Conservation (phyloP, 2,329 filamentous ascomycete species). For the Sporothrix protearum region DNA sequence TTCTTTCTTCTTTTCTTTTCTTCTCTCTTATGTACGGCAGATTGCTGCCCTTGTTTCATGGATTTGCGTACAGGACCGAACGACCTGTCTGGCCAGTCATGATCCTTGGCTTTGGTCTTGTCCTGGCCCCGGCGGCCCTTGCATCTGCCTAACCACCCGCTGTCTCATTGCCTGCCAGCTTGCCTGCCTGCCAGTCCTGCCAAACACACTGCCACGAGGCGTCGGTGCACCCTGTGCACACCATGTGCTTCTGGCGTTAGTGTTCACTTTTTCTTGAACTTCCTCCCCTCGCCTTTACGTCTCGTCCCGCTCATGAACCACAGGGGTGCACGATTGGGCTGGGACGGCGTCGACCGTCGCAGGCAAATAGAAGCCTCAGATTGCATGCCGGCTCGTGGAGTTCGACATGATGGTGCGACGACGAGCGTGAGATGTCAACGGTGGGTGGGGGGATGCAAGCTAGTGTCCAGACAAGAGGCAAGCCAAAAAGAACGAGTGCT, state of each 20-base stretch:
- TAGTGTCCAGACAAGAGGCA: background rate
- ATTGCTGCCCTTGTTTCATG: slow-evolving; percentile 11
- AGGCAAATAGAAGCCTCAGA: background rate
- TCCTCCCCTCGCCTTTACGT: no score
- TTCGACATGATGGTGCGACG: background rate
- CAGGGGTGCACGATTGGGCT: background rate
- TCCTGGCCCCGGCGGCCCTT: background rate
- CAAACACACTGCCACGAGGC: slow-evolving; percentile 6
- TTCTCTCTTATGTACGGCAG: no score
- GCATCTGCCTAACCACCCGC: background rate
- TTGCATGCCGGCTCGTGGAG: background rate
- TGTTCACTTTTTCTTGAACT: background rate
- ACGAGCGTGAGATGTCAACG: background rate
- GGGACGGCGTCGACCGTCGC: background rate
- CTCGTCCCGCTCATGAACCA: background rate
- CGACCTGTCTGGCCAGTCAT: background rate
- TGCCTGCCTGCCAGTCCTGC: background rate
- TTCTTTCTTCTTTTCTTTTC: no score
- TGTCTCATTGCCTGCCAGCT: background rate
- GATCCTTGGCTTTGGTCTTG: background rate
- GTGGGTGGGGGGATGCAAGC: background rate
- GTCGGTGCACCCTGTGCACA: slow-evolving; percentile 2
- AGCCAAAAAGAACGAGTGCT: background rate
- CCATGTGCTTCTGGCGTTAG: background rate
- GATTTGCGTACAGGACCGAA: slow-evolving; percentile 1